Evolutionary conservation across 768 basidiomycete species (phyloP).

Genomic region (Phaffia tasmanica): DNA sequence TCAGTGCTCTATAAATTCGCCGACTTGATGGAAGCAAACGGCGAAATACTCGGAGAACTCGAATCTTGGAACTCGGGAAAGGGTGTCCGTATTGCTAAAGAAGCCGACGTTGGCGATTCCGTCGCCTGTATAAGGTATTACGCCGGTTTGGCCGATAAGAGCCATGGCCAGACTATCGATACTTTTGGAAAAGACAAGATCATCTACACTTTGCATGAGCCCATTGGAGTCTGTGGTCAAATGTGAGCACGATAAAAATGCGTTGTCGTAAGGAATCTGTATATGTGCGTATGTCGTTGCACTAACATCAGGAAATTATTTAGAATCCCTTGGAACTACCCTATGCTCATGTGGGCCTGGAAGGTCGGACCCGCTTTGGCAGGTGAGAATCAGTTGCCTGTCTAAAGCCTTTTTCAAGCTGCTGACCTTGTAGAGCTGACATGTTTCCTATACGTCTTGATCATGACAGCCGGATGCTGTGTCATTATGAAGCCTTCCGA

Average conservation of each 20-base stretch:
- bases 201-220: conserved; percentile 19
- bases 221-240: conserved; percentile 22
- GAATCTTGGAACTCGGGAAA: conserved; percentile 13
- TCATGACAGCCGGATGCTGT: conserved; percentile 75
- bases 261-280: no score
- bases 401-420: no score
- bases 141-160: conserved; percentile 14
- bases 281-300: no score
- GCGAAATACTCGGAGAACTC: conserved; percentile 3
- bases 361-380: conserved; percentile 59
- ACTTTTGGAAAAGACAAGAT: conserved; percentile 16
- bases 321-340: conserved; percentile 49
- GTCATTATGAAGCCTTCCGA: conserved; percentile 95
- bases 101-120: background rate
- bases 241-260: no score
- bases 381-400: no score
- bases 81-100: background rate
- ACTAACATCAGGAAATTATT: no score
- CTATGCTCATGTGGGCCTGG: conserved; percentile 44
- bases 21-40: no score
- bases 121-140: background rate
- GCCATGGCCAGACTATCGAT: conserved; percentile 1
- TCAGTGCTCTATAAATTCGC: no score
- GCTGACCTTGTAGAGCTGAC: no score
- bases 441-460: no score